These are phyloP conservation scores for Candolleomyces efflorescens DNA, from an alignment of 768 basidiomycete species.

Conservation along the genomic window DNA sequence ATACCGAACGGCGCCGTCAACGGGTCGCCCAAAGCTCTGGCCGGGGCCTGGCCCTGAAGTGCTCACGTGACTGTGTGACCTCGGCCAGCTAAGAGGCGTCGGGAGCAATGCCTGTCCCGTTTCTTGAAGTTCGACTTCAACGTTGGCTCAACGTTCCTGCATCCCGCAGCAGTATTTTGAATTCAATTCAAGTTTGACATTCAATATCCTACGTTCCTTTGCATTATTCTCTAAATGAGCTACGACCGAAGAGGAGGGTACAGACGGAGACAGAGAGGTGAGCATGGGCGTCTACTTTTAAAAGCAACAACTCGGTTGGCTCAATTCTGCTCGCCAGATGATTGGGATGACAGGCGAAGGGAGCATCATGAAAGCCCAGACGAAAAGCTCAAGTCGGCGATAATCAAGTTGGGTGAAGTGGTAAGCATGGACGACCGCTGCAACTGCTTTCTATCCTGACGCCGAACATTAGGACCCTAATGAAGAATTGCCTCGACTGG, in stretches of 20 bases:
- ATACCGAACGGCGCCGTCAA: not conserved
- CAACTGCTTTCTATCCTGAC: not conserved
- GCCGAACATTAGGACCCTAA: constrained; percentile 49
- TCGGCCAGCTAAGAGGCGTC: no score
- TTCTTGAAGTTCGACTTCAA: no score
- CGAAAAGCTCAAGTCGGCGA: constrained; percentile 60
- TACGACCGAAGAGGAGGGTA: constrained; percentile 9
- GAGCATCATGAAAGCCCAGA: constrained; percentile 68
- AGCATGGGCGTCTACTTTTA: not conserved
- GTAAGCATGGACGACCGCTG: constrained; percentile 37
- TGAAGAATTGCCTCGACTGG: constrained; percentile 66
- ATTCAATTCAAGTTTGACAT: constrained; percentile 1
- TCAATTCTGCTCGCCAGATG: constrained; percentile 38
- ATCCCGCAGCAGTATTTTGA: no score
- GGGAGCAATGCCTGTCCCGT: no score
- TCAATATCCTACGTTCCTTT: not conserved
- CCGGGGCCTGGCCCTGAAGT: constrained; percentile 4
- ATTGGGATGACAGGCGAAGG: constrained; percentile 64
- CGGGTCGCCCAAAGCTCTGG: not conserved
- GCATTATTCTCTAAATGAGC: constrained; percentile 3
- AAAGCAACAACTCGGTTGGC: no score
- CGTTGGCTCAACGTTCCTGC: no score
- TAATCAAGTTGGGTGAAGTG: constrained; percentile 79
- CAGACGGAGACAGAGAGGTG: constrained; percentile 11
- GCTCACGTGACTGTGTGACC: no score